Percentiles rank a stretch among this genome's conserved stretches.
Conservation (phyloP, 2,329 filamentous ascomycete genomes). For the Dactylonectria macrodidyma region DNA sequence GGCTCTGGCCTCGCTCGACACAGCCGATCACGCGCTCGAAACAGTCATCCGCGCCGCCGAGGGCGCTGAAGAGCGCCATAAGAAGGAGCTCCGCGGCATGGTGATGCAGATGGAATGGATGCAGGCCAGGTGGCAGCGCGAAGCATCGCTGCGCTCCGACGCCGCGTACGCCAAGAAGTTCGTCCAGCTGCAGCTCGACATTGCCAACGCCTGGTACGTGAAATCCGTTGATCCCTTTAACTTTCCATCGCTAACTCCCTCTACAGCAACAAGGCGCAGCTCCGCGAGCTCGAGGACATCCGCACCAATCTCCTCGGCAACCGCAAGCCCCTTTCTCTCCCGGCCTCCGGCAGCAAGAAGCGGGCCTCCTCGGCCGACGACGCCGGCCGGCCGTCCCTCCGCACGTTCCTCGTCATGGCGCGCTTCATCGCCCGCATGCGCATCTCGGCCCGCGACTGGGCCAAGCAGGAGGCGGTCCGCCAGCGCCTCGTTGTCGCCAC, state of each 20-base stretch:
- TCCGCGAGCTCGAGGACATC: constrained; percentile 88
- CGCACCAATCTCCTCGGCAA: constrained; percentile 62
- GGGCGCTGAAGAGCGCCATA: constrained; percentile 77
- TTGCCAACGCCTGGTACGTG: constrained; percentile 92
- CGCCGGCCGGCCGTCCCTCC: constrained; percentile 52
- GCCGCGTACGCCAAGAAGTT: constrained; percentile 90
- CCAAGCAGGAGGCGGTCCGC: constrained; percentile 65
- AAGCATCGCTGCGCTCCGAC: constrained; percentile 84
- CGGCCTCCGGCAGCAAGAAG: constrained; percentile 39
- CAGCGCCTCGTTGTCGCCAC: constrained; percentile 64
- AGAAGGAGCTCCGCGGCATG: constrained; percentile 84
- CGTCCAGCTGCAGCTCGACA: constrained; percentile 82
- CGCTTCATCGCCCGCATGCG: constrained; percentile 68
- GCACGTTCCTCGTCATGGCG: constrained; percentile 62
- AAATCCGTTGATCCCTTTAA: constrained; percentile 20
- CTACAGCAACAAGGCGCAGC: constrained; percentile 89
- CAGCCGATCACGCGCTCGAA: constrained; percentile 68
- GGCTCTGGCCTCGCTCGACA: constrained; percentile 50
- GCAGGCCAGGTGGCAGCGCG: constrained; percentile 83
- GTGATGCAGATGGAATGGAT: constrained; percentile 94
- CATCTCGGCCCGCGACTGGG: constrained; percentile 65
- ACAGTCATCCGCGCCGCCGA: constrained; percentile 71
- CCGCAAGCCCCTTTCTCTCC: constrained; percentile 53
- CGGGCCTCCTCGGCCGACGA: constrained; percentile 25
- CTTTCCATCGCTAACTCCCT: constrained; percentile 28